These are phyloP conservation scores for Globisporangium splendens DNA, from an alignment of 352 stramenopile genomes.

Conservation along the genomic window DNA sequence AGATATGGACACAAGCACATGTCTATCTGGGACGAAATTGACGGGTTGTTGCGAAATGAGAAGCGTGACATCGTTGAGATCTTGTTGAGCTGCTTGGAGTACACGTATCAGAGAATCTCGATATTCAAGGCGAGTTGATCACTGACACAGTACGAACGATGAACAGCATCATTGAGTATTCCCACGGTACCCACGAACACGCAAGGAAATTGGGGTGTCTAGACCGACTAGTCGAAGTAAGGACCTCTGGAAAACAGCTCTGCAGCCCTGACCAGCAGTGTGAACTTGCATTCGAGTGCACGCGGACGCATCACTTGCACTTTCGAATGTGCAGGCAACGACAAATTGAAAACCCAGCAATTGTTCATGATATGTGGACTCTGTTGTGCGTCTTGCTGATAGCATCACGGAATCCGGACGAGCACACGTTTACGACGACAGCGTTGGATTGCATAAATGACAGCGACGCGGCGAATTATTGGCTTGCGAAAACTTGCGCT, in stretches of 20 bases:
- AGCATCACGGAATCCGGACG: background rate
- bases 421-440: background rate
- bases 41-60: background rate
- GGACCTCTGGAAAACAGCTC: no score
- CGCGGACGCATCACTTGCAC: background rate
- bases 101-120: background rate
- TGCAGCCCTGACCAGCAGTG: background rate
- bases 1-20: background rate
- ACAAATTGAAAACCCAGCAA: background rate
- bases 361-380: background rate
- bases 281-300: slow-evolving; percentile 2
- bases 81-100: background rate
- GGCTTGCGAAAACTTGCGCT: background rate
- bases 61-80: slow-evolving; percentile 2
- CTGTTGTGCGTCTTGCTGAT: background rate
- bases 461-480: background rate
- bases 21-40: background rate
- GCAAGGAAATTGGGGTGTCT: slow-evolving; percentile 1
- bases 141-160: slow-evolving; percentile 1
- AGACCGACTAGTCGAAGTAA: background rate
- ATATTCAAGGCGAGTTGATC: background rate
- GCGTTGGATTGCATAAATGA: background rate
- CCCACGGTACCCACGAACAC: background rate
- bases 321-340: background rate
- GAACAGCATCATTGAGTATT: slow-evolving; percentile 8